Percentiles rank a stretch among this genome's conserved stretches.
Conservation (phyloP, 139 green algal species). For the Chlorella sorokiniana region DNA sequence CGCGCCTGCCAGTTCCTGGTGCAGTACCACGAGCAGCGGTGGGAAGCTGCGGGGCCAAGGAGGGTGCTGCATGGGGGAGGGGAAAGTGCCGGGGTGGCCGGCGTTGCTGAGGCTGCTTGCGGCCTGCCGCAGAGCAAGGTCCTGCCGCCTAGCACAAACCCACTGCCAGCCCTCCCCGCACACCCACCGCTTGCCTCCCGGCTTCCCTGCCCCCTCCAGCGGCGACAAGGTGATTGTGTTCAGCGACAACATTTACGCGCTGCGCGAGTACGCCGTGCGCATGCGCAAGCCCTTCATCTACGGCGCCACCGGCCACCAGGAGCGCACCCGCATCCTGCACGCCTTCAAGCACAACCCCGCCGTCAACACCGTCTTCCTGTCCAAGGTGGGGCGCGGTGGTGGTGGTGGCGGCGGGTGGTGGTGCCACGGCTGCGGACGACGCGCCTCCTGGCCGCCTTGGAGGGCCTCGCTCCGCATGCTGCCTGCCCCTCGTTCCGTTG, state of each 20-base stretch:
- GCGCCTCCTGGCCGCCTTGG: background rate
- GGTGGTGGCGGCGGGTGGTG: background rate
- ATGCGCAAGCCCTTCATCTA: conserved; percentile 95
- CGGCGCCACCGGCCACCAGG: conserved; percentile 84
- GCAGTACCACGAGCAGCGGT: conserved; percentile 86
- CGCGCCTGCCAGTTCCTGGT: conserved; percentile 95
- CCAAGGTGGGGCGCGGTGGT: conserved; percentile 76
- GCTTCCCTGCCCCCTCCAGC: conserved; percentile 5
- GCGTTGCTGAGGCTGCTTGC: no score
- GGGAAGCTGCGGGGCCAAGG: background rate
- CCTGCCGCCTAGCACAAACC: no score
- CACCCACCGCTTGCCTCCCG: background rate
- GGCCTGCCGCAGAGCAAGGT: no score
- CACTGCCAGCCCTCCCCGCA: background rate
- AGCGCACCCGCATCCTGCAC: conserved; percentile 93
- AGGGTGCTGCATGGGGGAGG: background rate
- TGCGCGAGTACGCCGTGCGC: conserved; percentile 89
- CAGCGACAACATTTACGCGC: conserved; percentile 97
- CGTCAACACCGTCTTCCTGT: conserved; percentile 99
- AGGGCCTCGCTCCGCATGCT: no score
- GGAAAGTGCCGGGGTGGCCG: background rate
- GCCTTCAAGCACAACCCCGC: conserved; percentile 91
- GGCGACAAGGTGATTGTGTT: conserved; percentile 96
- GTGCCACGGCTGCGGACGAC: background rate
- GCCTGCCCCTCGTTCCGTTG: no score